Percentiles rank a stretch among this genome's conserved stretches.
These are phyloP conservation scores for Daldinia decipiens DNA, from an alignment of 495 filamentous ascomycete species.

Conservation along the genomic window DNA sequence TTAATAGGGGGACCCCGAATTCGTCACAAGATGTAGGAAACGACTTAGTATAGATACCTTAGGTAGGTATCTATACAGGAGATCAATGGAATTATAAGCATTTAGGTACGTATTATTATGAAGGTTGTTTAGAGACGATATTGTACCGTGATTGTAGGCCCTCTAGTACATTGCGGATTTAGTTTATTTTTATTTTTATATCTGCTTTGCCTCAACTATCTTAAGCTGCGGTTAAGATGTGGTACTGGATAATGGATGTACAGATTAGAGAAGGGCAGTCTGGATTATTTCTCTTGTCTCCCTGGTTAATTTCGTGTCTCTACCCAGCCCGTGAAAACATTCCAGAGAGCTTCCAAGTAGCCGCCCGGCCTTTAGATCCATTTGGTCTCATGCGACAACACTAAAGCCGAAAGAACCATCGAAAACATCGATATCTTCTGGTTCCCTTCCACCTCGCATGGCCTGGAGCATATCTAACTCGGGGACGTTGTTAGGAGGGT, in stretches of 20 bases:
- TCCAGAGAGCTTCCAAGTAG: neutral
- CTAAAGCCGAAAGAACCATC: conserved; percentile 69
- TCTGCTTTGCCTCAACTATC: neutral
- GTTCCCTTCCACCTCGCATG: conserved; percentile 58
- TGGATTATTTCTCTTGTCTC: neutral
- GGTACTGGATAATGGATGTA: neutral
- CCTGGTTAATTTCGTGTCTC: neutral
- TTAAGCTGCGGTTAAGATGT: neutral
- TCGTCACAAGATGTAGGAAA: too few relatives aligned
- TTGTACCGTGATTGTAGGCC: neutral
- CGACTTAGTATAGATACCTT: too few relatives aligned
- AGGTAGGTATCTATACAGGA: too few relatives aligned
- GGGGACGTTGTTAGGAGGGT: conserved; percentile 63
- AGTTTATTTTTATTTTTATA: neutral
- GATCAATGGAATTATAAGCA: too few relatives aligned
- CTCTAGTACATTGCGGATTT: neutral
- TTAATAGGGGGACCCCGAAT: too few relatives aligned
- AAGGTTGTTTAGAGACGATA: too few relatives aligned
- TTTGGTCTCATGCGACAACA: conserved; percentile 55
- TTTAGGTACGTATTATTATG: too few relatives aligned
- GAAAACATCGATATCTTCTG: conserved; percentile 61
- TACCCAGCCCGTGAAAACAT: neutral
- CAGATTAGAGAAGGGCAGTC: neutral
- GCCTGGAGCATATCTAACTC: conserved; percentile 59
- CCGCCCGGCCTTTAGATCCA: too few relatives aligned